A percentile compares a stretch with the other conserved stretches of the same genome.
phyloP scores from a whole-genome alignment of 1,139 yeast genomes.

The Scheffersomyces quercinus region DNA sequence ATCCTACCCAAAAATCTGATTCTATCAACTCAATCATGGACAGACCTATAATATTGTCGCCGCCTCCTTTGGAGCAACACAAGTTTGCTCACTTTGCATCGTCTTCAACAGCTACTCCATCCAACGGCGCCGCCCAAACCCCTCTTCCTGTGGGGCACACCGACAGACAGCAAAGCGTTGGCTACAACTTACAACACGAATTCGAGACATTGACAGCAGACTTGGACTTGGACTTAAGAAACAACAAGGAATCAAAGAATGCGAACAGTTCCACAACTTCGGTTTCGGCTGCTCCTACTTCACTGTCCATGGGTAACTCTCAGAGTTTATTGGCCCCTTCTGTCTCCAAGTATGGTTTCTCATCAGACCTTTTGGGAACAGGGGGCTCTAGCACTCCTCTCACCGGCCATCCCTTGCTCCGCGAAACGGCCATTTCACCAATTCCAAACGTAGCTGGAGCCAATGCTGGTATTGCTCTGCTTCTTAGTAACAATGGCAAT shows the following conservation, averaged over 20 bases:
- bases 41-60: conserved; percentile 43
- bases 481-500: conserved; percentile 7
- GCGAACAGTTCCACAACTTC: conserved; percentile 1
- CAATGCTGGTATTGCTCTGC: conserved; percentile 10
- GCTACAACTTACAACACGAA: conserved; percentile 48
- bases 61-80: conserved; percentile 38
- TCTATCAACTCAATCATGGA: conserved; percentile 18
- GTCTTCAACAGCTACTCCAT: conserved; percentile 2
- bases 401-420: conserved; percentile 16
- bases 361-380: conserved; percentile 15
- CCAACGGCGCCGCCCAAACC: background rate
- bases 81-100: conserved; percentile 2
- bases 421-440: conserved; percentile 25
- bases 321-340: conserved; percentile 24
- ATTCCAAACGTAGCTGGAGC: conserved; percentile 14
- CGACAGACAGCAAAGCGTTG: conserved; percentile 43
- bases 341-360: conserved; percentile 22
- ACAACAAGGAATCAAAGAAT: conserved; percentile 15
- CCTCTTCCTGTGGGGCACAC: conserved; percentile 16
- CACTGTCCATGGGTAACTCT: conserved; percentile 7
- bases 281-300: conserved; percentile 5
- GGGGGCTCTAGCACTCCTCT: conserved; percentile 10
- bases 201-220: conserved; percentile 49
- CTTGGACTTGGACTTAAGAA: conserved; percentile 46
- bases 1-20: conserved; percentile 2